A percentile compares a stretch with the other conserved stretches of the same genome.
Evolutionary conservation across 2,329 filamentous ascomycete species (phyloP).

Genomic region (Penicillium digitatum): DNA sequence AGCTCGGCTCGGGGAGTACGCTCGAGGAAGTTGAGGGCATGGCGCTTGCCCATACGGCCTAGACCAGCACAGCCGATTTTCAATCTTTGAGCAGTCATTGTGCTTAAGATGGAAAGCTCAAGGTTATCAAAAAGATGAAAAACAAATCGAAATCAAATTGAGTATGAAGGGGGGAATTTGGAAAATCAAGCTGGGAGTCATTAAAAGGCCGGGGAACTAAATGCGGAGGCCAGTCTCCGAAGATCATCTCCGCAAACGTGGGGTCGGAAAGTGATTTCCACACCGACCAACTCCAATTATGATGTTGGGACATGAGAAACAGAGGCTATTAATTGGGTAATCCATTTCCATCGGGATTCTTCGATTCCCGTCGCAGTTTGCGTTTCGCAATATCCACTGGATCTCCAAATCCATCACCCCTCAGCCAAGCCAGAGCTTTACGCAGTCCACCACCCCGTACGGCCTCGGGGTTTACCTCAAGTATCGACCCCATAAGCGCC

Average conservation of each 20-base stretch:
- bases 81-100: conserved; percentile 33
- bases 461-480: conserved; percentile 66
- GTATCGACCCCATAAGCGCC: conserved; percentile 71
- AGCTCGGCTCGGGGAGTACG: conserved; percentile 48
- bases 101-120: not conserved
- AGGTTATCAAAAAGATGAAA: not conserved
- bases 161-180: not conserved
- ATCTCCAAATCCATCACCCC: conserved; percentile 72
- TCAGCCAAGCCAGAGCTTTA: conserved; percentile 68
- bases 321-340: not conserved
- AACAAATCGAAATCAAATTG: not conserved
- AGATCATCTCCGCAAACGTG: conserved; percentile 7
- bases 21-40: conserved; percentile 49
- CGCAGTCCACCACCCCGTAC: conserved; percentile 64
- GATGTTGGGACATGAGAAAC: not conserved
- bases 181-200: not conserved
- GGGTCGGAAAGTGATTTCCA: conserved; percentile 24
- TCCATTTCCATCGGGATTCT: conserved; percentile 19
- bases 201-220: not conserved
- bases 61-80: conserved; percentile 49
- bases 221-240: conserved; percentile 22
- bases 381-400: conserved; percentile 51
- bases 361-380: conserved; percentile 28
- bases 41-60: conserved; percentile 51
- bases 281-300: not conserved